A percentile compares a stretch with the other conserved stretches of the same genome.
These are phyloP conservation scores for Capsella rubella DNA, from an alignment of 441 rosid species.

Conservation along the genomic window DNA sequence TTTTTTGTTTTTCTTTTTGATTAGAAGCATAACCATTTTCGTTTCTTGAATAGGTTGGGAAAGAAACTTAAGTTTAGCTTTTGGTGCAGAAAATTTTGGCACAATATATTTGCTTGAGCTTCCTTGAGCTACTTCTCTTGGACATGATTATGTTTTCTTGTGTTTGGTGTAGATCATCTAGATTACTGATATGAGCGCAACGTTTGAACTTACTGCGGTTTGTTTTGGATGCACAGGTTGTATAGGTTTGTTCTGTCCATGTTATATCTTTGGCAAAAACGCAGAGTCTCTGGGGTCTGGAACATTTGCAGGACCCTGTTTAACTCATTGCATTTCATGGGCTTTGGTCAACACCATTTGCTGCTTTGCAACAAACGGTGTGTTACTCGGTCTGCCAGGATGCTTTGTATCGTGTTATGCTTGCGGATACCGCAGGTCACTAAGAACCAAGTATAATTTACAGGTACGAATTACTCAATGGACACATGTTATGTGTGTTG, in stretches of 20 bases:
- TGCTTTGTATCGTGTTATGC: constrained; percentile 90
- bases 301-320: constrained; percentile 80
- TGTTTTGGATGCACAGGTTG: constrained; percentile 57
- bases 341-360: constrained; percentile 69
- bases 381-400: constrained; percentile 83
- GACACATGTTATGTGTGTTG: background rate
- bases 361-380: constrained; percentile 75
- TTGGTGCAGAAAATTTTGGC: background rate
- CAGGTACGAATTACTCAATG: constrained; percentile 53
- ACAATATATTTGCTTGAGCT: background rate
- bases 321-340: constrained; percentile 79
- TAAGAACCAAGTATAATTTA: constrained; percentile 76
- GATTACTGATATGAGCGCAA: background rate
- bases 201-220: constrained; percentile 10
- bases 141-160: constrained; percentile 13
- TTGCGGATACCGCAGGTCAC: constrained; percentile 79
- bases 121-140: constrained; percentile 18
- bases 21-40: constrained; percentile 16
- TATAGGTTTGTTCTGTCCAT: constrained; percentile 85
- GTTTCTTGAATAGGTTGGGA: constrained; percentile 3
- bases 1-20: background rate
- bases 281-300: constrained; percentile 91
- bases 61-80: constrained; percentile 15
- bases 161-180: constrained; percentile 15
- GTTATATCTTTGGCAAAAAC: constrained; percentile 86